phyloP scores from a whole-genome alignment of 2,329 filamentous ascomycete species.

The Aspergillus oerlinghausenensis region DNA sequence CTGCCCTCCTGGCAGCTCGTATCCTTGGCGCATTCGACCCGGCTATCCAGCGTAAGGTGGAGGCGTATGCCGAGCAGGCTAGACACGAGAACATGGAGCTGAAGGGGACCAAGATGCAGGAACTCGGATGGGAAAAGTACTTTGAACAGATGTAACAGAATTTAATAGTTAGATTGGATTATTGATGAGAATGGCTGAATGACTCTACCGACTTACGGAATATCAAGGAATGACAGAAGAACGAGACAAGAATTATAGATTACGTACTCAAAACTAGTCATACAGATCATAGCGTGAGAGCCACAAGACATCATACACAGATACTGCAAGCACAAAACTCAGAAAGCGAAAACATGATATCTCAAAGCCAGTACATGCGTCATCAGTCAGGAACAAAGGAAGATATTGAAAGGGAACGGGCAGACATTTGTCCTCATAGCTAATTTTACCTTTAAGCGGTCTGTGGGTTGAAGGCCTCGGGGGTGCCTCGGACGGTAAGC shows the following conservation, averaged over 20 bases:
- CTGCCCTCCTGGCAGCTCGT: conserved; percentile 65
- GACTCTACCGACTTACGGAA: neutral
- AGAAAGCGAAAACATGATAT: neutral
- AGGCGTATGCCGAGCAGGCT: conserved; percentile 40
- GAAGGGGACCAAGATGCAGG: conserved; percentile 40
- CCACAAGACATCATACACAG: neutral
- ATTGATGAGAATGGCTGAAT: neutral
- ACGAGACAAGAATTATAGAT: neutral
- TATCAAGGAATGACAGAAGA: neutral
- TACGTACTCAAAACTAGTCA: neutral
- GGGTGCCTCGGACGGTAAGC: conserved; percentile 10
- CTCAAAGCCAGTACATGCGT: neutral
- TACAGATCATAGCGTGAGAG: neutral
- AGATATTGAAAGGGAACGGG: neutral
- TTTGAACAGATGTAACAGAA: conserved; percentile 39
- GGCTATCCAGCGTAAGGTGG: conserved; percentile 38
- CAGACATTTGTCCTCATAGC: neutral
- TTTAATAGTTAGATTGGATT: neutral
- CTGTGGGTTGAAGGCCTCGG: conserved; percentile 21
- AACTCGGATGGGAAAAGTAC: conserved; percentile 42
- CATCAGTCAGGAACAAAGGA: neutral
- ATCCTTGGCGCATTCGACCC: conserved; percentile 56
- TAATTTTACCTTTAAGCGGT: conserved; percentile 9
- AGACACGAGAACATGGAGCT: conserved; percentile 39
- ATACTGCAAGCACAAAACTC: neutral